These are phyloP conservation scores for Saprolegnia diclina DNA, from an alignment of 352 stramenopile species.

Conservation along the genomic window DNA sequence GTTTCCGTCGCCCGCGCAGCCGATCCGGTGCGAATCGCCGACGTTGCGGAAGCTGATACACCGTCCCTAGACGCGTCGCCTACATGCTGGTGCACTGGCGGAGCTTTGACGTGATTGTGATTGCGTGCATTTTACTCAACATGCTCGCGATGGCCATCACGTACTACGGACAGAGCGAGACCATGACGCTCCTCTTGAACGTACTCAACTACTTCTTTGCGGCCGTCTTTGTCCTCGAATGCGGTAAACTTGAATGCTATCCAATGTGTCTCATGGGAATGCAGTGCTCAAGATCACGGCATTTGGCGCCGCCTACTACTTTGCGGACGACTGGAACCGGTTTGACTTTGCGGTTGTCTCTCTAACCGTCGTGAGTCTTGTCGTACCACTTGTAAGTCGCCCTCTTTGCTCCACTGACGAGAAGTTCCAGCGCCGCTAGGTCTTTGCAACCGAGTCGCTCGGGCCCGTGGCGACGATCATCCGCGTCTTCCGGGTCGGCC, in stretches of 20 bases:
- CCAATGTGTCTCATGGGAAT: neutral
- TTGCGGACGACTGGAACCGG: slow-evolving; percentile 69
- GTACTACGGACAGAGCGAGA: slow-evolving; percentile 76
- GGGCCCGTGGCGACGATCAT: slow-evolving; percentile 57
- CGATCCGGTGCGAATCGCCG: neutral
- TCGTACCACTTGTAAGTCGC: slow-evolving; percentile 35
- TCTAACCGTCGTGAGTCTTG: slow-evolving; percentile 43
- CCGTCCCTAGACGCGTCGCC: slow-evolving; percentile 30
- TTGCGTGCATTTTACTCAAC: slow-evolving; percentile 85
- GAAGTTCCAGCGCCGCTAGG: neutral
- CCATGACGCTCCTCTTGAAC: slow-evolving; percentile 54
- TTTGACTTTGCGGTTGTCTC: slow-evolving; percentile 76
- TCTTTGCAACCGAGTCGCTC: slow-evolving; percentile 37
- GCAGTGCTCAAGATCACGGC: slow-evolving; percentile 74
- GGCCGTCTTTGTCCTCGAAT: slow-evolving; percentile 76
- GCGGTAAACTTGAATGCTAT: slow-evolving; percentile 12
- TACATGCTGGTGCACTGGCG: slow-evolving; percentile 25
- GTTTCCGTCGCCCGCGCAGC: neutral
- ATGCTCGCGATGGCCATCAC: slow-evolving; percentile 75
- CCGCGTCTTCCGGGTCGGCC: slow-evolving; percentile 76
- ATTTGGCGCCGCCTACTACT: slow-evolving; percentile 67
- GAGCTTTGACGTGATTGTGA: slow-evolving; percentile 70
- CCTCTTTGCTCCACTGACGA: neutral
- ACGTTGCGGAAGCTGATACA: slow-evolving; percentile 24
- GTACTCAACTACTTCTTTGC: slow-evolving; percentile 79